Percentiles rank a stretch among this genome's conserved stretches.
phyloP scores from a whole-genome alignment of 2,329 filamentous ascomycete genomes.

The Ascochyta clinopodiicola region DNA sequence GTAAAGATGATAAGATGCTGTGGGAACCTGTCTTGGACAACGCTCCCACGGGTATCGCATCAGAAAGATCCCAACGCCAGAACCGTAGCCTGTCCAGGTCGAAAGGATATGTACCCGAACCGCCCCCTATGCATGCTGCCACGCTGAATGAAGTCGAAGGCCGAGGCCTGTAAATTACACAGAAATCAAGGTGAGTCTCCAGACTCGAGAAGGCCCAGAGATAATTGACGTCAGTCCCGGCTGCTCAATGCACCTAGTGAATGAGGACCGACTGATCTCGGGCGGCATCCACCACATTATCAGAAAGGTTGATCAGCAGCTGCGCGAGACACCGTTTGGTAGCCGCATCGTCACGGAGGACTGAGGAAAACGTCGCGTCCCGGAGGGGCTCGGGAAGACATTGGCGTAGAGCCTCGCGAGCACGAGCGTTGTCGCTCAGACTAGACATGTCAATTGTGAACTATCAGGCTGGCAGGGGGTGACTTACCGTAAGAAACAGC shows the following conservation, averaged over 20 bases:
- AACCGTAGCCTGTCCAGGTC: conserved; percentile 31
- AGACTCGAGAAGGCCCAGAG: not conserved
- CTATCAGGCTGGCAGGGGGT: not conserved
- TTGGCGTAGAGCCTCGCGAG: conserved; percentile 91
- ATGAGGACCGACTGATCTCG: conserved; percentile 46
- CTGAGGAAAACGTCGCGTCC: conserved; percentile 95
- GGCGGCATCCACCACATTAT: conserved; percentile 71
- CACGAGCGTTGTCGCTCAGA: conserved; percentile 93
- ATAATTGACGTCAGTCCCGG: not conserved
- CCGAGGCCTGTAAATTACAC: conserved; percentile 33
- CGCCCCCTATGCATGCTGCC: conserved; percentile 23
- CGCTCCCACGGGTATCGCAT: conserved; percentile 39
- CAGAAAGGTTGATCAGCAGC: conserved; percentile 92
- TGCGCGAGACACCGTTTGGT: conserved; percentile 98
- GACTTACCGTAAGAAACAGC: conserved; percentile 89
- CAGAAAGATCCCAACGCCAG: conserved; percentile 35
- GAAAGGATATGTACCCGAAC: conserved; percentile 25
- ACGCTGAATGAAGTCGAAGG: conserved; percentile 32
- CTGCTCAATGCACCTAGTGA: conserved; percentile 28
- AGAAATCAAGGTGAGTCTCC: conserved; percentile 17
- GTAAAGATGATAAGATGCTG: conserved; percentile 35
- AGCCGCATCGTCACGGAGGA: conserved; percentile 93
- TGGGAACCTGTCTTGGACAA: conserved; percentile 25
- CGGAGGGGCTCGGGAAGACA: conserved; percentile 98
- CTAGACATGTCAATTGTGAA: conserved; percentile 56